A percentile compares a stretch with the other conserved stretches of the same genome.
phyloP scores from a whole-genome alignment of 2,329 filamentous ascomycete genomes.

The Cladosporium sp. region DNA sequence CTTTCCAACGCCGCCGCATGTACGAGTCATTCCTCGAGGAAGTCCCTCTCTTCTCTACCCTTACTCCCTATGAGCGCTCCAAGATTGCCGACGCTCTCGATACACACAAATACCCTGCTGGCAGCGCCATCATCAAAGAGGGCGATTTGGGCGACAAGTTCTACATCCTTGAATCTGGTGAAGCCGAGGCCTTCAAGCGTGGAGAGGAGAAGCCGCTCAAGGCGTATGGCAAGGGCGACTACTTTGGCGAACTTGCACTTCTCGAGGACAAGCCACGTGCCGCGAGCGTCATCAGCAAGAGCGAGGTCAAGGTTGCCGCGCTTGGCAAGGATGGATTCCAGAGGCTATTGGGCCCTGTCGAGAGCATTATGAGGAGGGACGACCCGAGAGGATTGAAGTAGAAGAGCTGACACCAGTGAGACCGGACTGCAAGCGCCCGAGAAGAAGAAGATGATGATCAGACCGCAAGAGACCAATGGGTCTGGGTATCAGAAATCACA shows the following conservation, averaged over 20 bases:
- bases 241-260: constrained; percentile 92
- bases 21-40: constrained; percentile 96
- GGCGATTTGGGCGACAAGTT: constrained; percentile 90
- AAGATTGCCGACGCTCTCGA: constrained; percentile 97
- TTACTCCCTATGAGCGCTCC: constrained; percentile 88
- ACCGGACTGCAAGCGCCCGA: neutral
- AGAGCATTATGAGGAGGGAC: constrained; percentile 86
- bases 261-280: constrained; percentile 91
- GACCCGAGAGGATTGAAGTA: constrained; percentile 39
- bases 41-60: constrained; percentile 74
- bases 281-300: constrained; percentile 77
- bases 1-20: constrained; percentile 91
- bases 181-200: constrained; percentile 82
- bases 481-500: constrained; percentile 1
- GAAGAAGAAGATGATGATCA: neutral
- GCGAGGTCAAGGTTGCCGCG: constrained; percentile 87
- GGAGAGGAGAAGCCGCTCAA: constrained; percentile 68
- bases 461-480: neutral
- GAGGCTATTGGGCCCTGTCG: constrained; percentile 83
- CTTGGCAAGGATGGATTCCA: constrained; percentile 94
- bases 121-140: constrained; percentile 81
- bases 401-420: neutral
- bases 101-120: constrained; percentile 76
- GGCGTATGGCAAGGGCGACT: constrained; percentile 85
- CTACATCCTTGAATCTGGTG: constrained; percentile 82